Conservation (phyloP, 306 rosid species). For the Dryas octopetala region DNA sequence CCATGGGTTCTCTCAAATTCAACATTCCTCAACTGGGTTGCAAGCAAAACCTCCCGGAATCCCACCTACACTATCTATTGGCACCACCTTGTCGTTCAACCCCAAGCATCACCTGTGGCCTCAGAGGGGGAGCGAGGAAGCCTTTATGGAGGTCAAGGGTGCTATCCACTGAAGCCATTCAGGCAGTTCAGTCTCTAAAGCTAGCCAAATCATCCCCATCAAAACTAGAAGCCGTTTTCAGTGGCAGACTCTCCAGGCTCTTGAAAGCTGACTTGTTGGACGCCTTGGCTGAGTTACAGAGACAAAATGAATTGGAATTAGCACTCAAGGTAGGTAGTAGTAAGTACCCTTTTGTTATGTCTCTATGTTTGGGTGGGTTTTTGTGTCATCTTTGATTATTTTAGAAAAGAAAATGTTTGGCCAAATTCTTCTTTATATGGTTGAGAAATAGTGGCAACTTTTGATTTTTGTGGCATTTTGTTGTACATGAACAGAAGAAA, state of each 20-base stretch:
- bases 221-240: slow-evolving; percentile 44
- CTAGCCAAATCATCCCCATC: slow-evolving; percentile 42
- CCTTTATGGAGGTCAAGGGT: slow-evolving; percentile 46
- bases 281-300: slow-evolving; percentile 44
- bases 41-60: slow-evolving; percentile 3
- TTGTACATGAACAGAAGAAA: background rate
- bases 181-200: slow-evolving; percentile 67
- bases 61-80: background rate
- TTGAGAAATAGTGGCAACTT: background rate
- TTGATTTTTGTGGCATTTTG: background rate
- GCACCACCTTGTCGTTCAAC: background rate
- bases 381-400: background rate
- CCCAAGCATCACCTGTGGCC: slow-evolving; percentile 42
- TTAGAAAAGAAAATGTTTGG: background rate
- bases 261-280: slow-evolving; percentile 56
- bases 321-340: slow-evolving; percentile 39
- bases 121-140: slow-evolving; percentile 44
- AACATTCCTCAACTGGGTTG: slow-evolving; percentile 12
- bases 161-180: slow-evolving; percentile 59
- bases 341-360: background rate
- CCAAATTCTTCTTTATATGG: background rate
- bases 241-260: slow-evolving; percentile 49
- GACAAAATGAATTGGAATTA: slow-evolving; percentile 55
- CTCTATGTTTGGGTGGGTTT: too few species aligned
- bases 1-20: slow-evolving; percentile 19